phyloP scores from a whole-genome alignment of 2,329 filamentous ascomycete species.

The Ophiostoma quercus region DNA sequence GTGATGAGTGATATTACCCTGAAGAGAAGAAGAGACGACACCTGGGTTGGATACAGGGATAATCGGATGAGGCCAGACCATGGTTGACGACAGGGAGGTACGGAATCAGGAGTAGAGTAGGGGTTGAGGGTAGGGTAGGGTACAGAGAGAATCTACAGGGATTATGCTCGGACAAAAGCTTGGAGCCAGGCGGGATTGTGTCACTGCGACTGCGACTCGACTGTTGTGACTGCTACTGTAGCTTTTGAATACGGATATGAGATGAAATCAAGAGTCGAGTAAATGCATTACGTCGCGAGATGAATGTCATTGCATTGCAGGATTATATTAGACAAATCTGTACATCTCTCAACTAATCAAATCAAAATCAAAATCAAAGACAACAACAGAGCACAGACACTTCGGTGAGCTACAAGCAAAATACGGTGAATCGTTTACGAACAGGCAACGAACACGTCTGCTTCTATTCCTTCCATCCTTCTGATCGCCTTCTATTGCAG shows the following conservation, averaged over 20 bases:
- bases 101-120: not conserved
- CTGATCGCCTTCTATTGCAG: constrained; percentile 1
- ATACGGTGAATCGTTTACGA: not conserved
- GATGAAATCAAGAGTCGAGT: not conserved
- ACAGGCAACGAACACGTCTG: not conserved
- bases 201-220: not conserved
- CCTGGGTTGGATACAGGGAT: not conserved
- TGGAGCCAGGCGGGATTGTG: not conserved
- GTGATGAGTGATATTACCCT: not conserved
- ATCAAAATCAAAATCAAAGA: too few species aligned
- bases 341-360: not conserved
- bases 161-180: too few species aligned
- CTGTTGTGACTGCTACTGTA: too few species aligned
- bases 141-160: too few species aligned
- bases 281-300: not conserved
- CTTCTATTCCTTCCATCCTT: constrained; percentile 1
- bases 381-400: not conserved
- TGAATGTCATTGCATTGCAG: not conserved
- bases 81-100: not conserved
- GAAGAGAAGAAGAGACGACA: too few species aligned
- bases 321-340: not conserved
- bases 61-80: constrained; percentile 9
- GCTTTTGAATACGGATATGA: not conserved
- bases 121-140: too few species aligned
- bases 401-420: not conserved